Evolutionary conservation across 768 basidiomycete species (phyloP).

Genomic region (Leccinum fibrillosum): DNA sequence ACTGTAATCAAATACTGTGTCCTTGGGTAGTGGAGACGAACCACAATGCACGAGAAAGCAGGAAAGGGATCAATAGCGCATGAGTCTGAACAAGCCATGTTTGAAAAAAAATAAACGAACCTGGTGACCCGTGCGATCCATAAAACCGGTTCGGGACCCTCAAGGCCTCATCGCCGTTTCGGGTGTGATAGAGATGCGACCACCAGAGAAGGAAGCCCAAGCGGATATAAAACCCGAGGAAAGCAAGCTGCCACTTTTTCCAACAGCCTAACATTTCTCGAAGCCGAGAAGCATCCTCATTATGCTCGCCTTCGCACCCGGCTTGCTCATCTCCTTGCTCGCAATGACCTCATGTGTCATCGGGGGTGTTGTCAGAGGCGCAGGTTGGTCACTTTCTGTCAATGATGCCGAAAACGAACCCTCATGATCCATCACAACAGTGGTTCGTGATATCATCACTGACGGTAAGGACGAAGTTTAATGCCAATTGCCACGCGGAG

Average conservation of each 20-base stretch:
- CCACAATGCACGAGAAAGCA: neutral
- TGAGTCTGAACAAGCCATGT: neutral
- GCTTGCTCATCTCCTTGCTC: constrained; percentile 13
- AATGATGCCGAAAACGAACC: neutral
- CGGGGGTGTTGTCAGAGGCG: constrained; percentile 1
- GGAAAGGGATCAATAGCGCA: neutral
- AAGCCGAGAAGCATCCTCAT: neutral
- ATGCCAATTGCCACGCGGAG: neutral
- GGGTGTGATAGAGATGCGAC: neutral
- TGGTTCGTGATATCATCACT: neutral
- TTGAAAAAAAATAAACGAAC: neutral
- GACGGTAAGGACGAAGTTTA: constrained; percentile 1
- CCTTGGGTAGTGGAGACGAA: neutral
- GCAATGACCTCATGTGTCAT: constrained; percentile 5
- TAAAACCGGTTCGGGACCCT: neutral
- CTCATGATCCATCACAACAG: neutral
- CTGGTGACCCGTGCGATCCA: neutral
- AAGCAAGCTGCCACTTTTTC: neutral
- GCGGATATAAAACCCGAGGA: constrained; percentile 11
- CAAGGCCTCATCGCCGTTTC: neutral
- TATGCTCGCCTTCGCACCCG: constrained; percentile 13
- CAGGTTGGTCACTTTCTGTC: constrained; percentile 6
- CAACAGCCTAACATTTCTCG: neutral
- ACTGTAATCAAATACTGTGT: constrained; percentile 3
- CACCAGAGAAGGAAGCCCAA: neutral